A percentile compares a stretch with the other conserved stretches of the same genome.
Evolutionary conservation across 495 filamentous ascomycete species (phyloP).

Genomic region (Lasiosphaeris hirsuta): DNA sequence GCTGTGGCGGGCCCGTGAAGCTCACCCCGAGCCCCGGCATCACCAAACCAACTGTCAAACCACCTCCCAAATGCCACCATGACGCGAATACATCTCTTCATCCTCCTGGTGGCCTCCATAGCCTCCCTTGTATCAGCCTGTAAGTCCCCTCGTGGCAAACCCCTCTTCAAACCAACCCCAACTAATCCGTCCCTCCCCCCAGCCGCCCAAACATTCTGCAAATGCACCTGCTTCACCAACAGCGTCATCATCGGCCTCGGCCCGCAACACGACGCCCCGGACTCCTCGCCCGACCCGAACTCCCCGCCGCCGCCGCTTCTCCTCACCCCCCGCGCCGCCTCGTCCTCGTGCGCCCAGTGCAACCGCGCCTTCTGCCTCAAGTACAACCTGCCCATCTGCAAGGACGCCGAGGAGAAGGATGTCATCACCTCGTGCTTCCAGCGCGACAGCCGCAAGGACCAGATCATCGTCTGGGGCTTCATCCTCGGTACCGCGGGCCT

Average conservation of each 20-base stretch:
- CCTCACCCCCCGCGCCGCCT: conserved; percentile 24
- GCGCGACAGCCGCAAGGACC: conserved; percentile 83
- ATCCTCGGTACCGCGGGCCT: conserved; percentile 82
- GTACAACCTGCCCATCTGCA: conserved; percentile 83
- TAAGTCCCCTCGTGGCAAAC: conserved; percentile 24
- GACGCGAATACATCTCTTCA: conserved; percentile 31
- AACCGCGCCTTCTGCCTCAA: conserved; percentile 86
- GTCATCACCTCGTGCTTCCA: conserved; percentile 91
- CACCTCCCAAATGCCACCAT: conserved; percentile 18
- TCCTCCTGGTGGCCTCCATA: conserved; percentile 32
- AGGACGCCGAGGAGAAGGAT: conserved; percentile 79
- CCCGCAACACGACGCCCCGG: conserved; percentile 31
- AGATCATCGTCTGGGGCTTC: conserved; percentile 89
- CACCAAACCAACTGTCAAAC: neutral
- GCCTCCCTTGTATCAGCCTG: conserved; percentile 32
- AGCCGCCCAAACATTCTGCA: conserved; percentile 84
- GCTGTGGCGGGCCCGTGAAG: neutral
- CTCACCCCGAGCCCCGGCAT: neutral
- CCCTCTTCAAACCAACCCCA: neutral
- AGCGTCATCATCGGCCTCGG: conserved; percentile 81
- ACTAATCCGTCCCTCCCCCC: conserved; percentile 21
- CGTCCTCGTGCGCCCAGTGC: conserved; percentile 70
- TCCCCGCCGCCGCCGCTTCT: conserved; percentile 3
- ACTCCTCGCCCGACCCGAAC: conserved; percentile 12
- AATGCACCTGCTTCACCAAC: conserved; percentile 93